Evolutionary conservation across 352 stramenopile species (phyloP).

Genomic region (Phytophthora cryptogea): DNA sequence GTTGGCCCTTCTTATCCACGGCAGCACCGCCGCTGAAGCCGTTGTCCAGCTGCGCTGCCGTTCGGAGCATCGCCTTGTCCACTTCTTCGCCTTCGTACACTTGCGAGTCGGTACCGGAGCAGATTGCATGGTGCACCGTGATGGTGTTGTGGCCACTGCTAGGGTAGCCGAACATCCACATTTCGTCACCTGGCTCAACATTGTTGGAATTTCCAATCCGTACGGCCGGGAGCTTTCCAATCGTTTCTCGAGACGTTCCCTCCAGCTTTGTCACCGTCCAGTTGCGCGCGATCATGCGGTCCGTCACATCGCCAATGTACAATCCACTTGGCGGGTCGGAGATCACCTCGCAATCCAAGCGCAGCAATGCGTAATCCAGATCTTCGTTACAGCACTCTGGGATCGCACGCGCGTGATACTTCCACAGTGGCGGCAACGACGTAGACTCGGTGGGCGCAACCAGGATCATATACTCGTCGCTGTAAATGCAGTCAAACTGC

Average conservation of each 20-base stretch:
- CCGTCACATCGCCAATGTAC: conserved; percentile 88
- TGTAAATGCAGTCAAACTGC: conserved; percentile 89
- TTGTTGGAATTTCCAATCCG: conserved; percentile 90
- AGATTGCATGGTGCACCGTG: conserved; percentile 90
- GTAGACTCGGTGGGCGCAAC: conserved; percentile 84
- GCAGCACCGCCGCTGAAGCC: conserved; percentile 85
- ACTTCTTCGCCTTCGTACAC: conserved; percentile 86
- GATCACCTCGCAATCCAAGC: conserved; percentile 85
- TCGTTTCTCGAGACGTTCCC: conserved; percentile 69
- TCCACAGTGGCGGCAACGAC: conserved; percentile 78
- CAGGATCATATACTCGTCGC: conserved; percentile 88
- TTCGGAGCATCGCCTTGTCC: conserved; percentile 87
- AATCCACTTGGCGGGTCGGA: conserved; percentile 86
- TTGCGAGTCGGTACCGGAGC: conserved; percentile 87
- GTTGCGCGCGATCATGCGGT: conserved; percentile 84
- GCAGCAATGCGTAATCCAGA: conserved; percentile 80
- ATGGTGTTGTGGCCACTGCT: conserved; percentile 91
- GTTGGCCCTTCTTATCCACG: conserved; percentile 84
- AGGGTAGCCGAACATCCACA: conserved; percentile 92
- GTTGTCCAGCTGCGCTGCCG: conserved; percentile 84
- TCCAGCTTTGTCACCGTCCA: conserved; percentile 85
- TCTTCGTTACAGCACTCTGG: conserved; percentile 86
- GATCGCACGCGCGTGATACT: conserved; percentile 82
- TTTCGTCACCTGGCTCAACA: conserved; percentile 85
- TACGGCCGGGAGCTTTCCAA: conserved; percentile 77